These are phyloP conservation scores for Linaria vulgaris DNA, from an alignment of 257 asterid genomes.

Conservation along the genomic window DNA sequence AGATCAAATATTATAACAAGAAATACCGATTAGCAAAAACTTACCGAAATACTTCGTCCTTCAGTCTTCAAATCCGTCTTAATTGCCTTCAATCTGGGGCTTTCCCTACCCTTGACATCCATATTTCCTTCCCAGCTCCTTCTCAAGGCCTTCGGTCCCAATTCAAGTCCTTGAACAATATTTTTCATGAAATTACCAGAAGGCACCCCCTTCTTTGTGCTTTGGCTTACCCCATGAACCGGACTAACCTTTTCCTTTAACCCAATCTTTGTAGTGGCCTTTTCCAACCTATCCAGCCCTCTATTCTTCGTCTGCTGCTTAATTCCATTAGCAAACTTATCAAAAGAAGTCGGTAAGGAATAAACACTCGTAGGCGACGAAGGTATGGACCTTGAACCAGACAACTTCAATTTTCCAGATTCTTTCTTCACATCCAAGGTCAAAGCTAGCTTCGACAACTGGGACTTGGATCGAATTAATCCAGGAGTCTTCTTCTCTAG, in stretches of 20 bases:
- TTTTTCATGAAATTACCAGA: slow-evolving; percentile 58
- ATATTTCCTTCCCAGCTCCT: slow-evolving; percentile 99
- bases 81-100: slow-evolving; percentile 67
- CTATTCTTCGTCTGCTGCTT: slow-evolving; percentile 74
- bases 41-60: slow-evolving; percentile 67
- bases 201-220: slow-evolving; percentile 40
- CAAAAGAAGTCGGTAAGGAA: slow-evolving; percentile 89
- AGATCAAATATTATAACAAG: slow-evolving; percentile 1
- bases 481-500: slow-evolving; percentile 49
- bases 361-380: slow-evolving; percentile 94
- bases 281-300: slow-evolving; percentile 74
- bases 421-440: slow-evolving; percentile 67
- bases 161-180: slow-evolving; percentile 65
- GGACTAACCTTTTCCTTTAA: slow-evolving; percentile 55
- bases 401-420: slow-evolving; percentile 55
- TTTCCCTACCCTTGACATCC: slow-evolving; percentile 75
- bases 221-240: slow-evolving; percentile 42
- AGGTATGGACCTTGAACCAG: slow-evolving; percentile 87
- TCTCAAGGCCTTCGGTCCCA: slow-evolving; percentile 90
- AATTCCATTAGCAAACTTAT: slow-evolving; percentile 81
- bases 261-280: slow-evolving; percentile 47
- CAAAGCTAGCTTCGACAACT: slow-evolving; percentile 61
- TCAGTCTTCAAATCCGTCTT: slow-evolving; percentile 64
- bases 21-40: slow-evolving; percentile 30
- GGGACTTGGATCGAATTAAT: slow-evolving; percentile 81